Evolutionary conservation across 495 filamentous ascomycete genomes (phyloP), one percentile per base, ranked within the genome.

Genomic region (Penicillium cinerascens): DNA sequence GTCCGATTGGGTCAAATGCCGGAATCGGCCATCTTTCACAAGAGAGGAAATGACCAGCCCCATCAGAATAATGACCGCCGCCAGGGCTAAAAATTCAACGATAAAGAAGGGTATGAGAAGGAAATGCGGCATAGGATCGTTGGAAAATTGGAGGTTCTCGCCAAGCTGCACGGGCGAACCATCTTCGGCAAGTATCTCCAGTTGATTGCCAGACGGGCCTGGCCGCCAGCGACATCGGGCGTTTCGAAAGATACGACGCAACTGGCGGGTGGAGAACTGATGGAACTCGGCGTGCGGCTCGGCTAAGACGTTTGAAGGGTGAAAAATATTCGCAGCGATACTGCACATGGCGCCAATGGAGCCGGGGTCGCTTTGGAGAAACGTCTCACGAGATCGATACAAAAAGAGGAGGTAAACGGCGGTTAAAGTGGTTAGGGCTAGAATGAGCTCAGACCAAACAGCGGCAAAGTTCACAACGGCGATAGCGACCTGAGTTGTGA

Each of bases 301-400:
- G 7, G 60, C 58, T 1, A 74, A 59, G 23, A 74, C 54, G 48
- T 71, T 72, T 18, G 51, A 52, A 6, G 63, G 53, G 38, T 64
- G 62, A 33, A 74, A 68, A 0, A 74, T 42, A 36, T 74, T 66
- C n/a, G 66, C 66, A 2, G 68, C 55, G 33, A 74, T 69, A 52
- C 69, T 73, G 36, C 69, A 74, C 71, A 74, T 73, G 29, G 71
- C 71, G 8, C 68, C 65, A 35, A 74, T 71, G 0, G 71, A 72
- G 8, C 71, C 65, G 2, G 71, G 71, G 22, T 74, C 71, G 39
- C 68, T 67, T 42, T 71, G 61, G 0, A 74, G 60, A 35, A 74
- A 70, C 22, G 70, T 68, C 7, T 60, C 51, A 0, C 71, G 68
- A 0, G 49, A 59, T 13, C 60, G 62, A 47, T 72, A 72, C 33